Evolutionary conservation across 768 basidiomycete species (phyloP), one percentile per base, ranked within the genome.

Genomic region (Phanerochaete carnosa): DNA sequence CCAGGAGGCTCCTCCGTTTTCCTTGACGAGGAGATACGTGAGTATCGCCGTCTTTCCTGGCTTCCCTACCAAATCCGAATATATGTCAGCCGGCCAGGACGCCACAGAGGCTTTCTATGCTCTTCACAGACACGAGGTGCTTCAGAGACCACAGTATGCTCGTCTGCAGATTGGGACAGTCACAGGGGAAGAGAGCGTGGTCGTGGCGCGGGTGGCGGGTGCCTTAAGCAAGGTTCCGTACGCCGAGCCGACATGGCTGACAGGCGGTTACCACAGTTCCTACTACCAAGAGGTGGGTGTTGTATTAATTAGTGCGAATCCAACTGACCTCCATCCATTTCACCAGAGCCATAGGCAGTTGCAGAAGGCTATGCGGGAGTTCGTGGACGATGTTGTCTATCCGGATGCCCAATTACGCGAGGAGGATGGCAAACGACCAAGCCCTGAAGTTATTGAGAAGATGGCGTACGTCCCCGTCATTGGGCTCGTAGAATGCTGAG

Each of bases 351-450:
- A 92, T 72, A 78, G 80, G 45, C 73, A 72, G 30, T 82, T 91
- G 70, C 87, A 88, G 69, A 70, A 68, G 66, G 87, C 76, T 11
- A 77, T 90, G 65, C 80, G 83, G 47, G 76, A 83, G 73, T 83
- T 95, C 77, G 62, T 90, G 70, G 83, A 91, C 67, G 87, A 86
- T 59, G 78, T 88, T 26, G 76, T 96, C 60, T 77, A 79, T 28
- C 76, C 75, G 7, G 74, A 77, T 58, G 78, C 78, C 11, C 71
- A 72, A 65, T 72, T 80, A 23, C 85, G 88, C 63, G 95, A 97
- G 76, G 89, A 88, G 65, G 90, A 90, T 66, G 94, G 94, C n/a
- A 95, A 96, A 77, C 82, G 90, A 26, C 89, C 93, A 0, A 88
- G 85, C 61, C 83, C 89, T 70, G 74, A 76, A 54, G 89, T 96